Percentiles rank a stretch among this genome's conserved stretches.
phyloP scores from a whole-genome alignment of 2,329 filamentous ascomycete genomes.

The Diaporthe eres region DNA sequence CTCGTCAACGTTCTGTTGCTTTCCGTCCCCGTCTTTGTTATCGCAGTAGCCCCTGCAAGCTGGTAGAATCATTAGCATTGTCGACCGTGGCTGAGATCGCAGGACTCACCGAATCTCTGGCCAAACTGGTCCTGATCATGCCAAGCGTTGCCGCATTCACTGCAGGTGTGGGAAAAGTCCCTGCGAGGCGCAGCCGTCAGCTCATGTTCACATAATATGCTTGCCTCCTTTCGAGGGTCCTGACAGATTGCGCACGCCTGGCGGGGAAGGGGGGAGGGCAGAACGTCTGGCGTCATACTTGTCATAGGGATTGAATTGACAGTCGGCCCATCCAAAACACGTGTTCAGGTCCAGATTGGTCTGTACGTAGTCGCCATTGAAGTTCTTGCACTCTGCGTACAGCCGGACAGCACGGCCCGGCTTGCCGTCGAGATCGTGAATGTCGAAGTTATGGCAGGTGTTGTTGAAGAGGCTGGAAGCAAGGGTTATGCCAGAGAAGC shows the following conservation, averaged over 20 bases:
- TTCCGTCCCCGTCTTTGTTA: not conserved
- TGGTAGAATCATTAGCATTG: not conserved
- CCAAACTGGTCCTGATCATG: not conserved
- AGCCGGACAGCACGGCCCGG: not conserved
- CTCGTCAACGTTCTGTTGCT: not conserved
- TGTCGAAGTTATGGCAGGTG: not conserved
- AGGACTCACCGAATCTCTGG: not conserved
- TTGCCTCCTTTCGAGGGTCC: not conserved
- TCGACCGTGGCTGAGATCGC: not conserved
- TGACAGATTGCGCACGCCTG: not conserved
- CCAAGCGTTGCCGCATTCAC: not conserved
- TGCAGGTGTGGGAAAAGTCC: not conserved
- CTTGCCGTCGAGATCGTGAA: not conserved
- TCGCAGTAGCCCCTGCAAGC: not conserved
- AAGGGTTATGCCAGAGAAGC: not conserved
- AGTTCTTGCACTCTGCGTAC: not conserved
- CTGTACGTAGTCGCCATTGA: not conserved
- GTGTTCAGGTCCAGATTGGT: constrained; percentile 13
- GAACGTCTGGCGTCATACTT: not conserved
- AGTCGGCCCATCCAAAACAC: not conserved
- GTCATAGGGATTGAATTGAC: not conserved
- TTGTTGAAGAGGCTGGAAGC: not conserved
- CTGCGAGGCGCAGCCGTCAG: not conserved
- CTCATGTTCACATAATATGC: not conserved
- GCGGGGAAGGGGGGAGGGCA: not conserved